Base-by-base conservation (phyloP, 73 alveolate genomes). In the Uronychia setigera region DNA sequence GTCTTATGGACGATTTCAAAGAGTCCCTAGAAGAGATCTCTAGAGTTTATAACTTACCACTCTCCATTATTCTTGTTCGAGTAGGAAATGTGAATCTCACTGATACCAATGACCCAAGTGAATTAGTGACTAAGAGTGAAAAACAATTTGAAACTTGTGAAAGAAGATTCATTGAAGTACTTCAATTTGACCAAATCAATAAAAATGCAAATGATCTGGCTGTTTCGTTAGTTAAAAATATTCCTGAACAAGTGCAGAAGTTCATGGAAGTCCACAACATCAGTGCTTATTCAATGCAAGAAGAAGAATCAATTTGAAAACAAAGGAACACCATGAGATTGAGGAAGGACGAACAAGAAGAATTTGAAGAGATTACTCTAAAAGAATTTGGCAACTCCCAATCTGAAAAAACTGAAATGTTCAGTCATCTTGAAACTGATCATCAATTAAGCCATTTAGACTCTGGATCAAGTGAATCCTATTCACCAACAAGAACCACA, bases 1-100 rank as follows among this genome's bases (percentile, higher is more conserved):
- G 96, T 28, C 92, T 91, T 9, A 87, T 91, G 30, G 93, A 91
- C 58, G 96, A 91, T 78, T 87, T 87, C 80, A 80, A 91, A 34
- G 88, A 76, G 26, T 58, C 96, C 14, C 74, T 91, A 0, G 81
- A 82, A 14, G 34, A 79, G 82, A 79, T 91, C 28, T 31, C 78
- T 33, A 60, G 89, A 33, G 90, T 89, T n/a, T 83, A 86, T 34
- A 81, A 83, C 58, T 79, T 91, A 0, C 96, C 96, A 1, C 67
- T 91, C 27, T 74, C 92, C 0, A 90, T 91, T 0, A 77, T 81
- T 27, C 59, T 91, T 46, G 87, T 91, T 31, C 58, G 91, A 58
- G 81, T 91, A 35, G 79, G 93, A 1, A 87, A 80, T 28, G 90
- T 78, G 58, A 81, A 83, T 32, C 33, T 81, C 29, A 80, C 46